These are phyloP conservation scores for Pulveroboletus sp. DNA, from an alignment of 768 basidiomycete species.

Conservation along the genomic window DNA sequence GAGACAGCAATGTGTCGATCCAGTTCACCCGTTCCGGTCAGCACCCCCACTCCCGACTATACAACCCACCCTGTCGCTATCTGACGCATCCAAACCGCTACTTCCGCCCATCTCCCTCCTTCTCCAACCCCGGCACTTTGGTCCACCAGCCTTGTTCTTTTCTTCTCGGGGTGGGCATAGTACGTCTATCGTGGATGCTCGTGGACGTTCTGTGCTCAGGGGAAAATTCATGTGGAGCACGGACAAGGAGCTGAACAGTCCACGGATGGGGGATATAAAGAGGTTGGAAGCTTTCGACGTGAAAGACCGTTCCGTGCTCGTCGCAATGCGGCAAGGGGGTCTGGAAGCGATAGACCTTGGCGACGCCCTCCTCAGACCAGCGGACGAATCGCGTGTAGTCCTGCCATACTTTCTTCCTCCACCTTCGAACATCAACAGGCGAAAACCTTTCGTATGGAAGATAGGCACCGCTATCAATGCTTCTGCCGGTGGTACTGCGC, in stretches of 20 bases:
- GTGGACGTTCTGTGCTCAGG: slow-evolving; percentile 79
- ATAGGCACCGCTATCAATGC: slow-evolving; percentile 67
- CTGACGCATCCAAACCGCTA: slow-evolving; percentile 50
- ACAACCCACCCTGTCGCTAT: slow-evolving; percentile 17
- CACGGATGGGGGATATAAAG: slow-evolving; percentile 77
- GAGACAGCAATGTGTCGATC: slow-evolving; percentile 73
- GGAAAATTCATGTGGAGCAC: slow-evolving; percentile 76
- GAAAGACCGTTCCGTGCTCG: slow-evolving; percentile 67
- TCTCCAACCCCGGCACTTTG: slow-evolving; percentile 75
- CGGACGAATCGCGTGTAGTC: slow-evolving; percentile 68
- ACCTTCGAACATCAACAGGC: slow-evolving; percentile 57
- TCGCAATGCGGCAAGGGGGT: slow-evolving; percentile 85
- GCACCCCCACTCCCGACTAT: slow-evolving; percentile 42
- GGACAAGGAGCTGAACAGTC: slow-evolving; percentile 42
- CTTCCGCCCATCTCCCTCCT: slow-evolving; percentile 73
- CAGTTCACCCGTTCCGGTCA: slow-evolving; percentile 68
- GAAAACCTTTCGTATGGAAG: slow-evolving; percentile 77
- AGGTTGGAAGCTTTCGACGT: slow-evolving; percentile 81
- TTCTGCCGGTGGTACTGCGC: slow-evolving; percentile 36
- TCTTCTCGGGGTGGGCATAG: slow-evolving; percentile 89
- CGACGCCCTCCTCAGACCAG: slow-evolving; percentile 76
- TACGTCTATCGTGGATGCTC: slow-evolving; percentile 82
- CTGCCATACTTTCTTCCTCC: slow-evolving; percentile 71
- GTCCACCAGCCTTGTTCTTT: slow-evolving; percentile 82
- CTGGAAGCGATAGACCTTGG: slow-evolving; percentile 76